Conservation (phyloP, 441 rosid species). For the Corymbia calophylla region DNA sequence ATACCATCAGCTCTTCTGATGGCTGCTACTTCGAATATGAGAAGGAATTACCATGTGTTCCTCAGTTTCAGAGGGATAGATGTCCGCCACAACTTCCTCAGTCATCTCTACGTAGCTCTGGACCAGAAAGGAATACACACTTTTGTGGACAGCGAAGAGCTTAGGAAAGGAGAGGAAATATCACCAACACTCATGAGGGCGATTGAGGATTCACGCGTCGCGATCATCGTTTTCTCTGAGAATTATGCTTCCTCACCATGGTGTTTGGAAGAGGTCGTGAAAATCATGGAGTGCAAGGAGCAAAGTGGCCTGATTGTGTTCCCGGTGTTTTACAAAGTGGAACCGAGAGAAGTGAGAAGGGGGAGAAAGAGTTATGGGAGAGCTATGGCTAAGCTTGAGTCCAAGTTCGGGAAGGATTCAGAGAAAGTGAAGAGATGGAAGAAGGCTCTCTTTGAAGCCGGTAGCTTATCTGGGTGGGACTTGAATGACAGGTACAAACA, state of each 20-base stretch:
- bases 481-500: background rate
- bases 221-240: background rate
- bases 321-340: background rate
- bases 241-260: rapidly evolving
- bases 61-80: background rate
- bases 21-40: background rate
- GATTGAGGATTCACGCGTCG: rapidly evolving
- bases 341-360: background rate
- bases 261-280: background rate
- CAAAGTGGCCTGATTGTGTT: rapidly evolving
- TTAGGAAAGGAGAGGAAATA: background rate
- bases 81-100: background rate
- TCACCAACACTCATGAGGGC: background rate
- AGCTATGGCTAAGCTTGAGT: background rate
- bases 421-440: background rate
- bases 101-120: background rate
- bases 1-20: background rate
- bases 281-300: background rate
- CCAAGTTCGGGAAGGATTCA: background rate
- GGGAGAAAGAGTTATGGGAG: background rate
- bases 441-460: background rate
- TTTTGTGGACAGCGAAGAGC: background rate
- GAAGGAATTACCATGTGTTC: background rate
- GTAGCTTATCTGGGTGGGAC: background rate
- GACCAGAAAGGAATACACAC: background rate